These are phyloP conservation scores for Yarrowia sp. DNA, from an alignment of 805 yeast genomes.

Conservation along the genomic window DNA sequence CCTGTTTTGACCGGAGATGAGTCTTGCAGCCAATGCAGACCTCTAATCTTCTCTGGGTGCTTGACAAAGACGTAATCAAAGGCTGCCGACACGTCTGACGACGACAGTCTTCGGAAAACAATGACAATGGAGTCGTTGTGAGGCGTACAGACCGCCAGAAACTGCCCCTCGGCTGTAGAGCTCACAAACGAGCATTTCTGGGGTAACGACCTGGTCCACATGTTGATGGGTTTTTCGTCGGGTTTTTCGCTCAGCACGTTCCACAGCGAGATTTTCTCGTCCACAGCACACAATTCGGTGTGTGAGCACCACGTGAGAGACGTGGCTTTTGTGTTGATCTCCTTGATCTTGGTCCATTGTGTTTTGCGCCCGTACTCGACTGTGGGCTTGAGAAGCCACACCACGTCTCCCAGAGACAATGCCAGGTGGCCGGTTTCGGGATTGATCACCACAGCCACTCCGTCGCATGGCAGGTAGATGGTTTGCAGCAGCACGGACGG, in stretches of 20 bases:
- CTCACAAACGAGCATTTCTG: slow-evolving; percentile 23
- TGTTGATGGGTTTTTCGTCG: neutral
- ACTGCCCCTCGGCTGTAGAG: slow-evolving; percentile 32
- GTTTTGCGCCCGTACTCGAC: slow-evolving; percentile 42
- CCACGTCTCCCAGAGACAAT: slow-evolving; percentile 42
- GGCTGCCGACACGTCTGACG: slow-evolving; percentile 14
- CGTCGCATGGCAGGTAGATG: slow-evolving; percentile 70
- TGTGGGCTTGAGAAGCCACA: slow-evolving; percentile 45
- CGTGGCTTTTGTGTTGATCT: slow-evolving; percentile 56
- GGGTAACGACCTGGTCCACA: slow-evolving; percentile 24
- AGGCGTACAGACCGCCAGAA: slow-evolving; percentile 32
- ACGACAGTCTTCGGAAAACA: slow-evolving; percentile 12
- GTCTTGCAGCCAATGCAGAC: slow-evolving; percentile 29
- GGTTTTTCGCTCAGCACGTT: slow-evolving; percentile 24
- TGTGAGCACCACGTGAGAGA: slow-evolving; percentile 22
- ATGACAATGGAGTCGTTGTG: slow-evolving; percentile 21
- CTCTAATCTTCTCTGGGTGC: neutral
- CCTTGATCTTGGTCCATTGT: slow-evolving; percentile 58
- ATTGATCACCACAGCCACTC: slow-evolving; percentile 70
- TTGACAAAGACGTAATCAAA: slow-evolving; percentile 27
- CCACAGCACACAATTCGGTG: slow-evolving; percentile 12
- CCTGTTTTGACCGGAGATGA: slow-evolving; percentile 25
- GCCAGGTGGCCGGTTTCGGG: slow-evolving; percentile 59
- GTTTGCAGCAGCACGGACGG: slow-evolving; percentile 71
- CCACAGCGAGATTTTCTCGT: slow-evolving; percentile 9